A percentile compares a stretch with the other conserved stretches of the same genome.
These are phyloP conservation scores for Brasenia schreberi DNA, from an alignment of 164 flowering plant genomes.

Conservation along the genomic window DNA sequence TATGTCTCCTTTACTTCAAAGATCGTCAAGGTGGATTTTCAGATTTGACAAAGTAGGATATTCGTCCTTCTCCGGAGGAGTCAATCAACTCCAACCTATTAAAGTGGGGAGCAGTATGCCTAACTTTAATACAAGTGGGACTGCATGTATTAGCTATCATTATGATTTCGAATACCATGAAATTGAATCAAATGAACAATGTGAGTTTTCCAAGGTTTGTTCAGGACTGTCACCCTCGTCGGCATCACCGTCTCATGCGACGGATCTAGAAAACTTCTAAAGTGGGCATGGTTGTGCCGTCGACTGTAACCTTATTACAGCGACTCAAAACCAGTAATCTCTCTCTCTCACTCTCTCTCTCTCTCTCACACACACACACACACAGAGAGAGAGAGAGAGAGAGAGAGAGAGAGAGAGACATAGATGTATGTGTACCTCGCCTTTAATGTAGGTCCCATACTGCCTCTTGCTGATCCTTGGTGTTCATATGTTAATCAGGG, in stretches of 20 bases:
- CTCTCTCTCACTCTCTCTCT: neutral
- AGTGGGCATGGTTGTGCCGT: no score
- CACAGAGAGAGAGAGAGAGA: no score
- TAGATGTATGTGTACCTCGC: no score
- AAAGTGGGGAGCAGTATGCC: neutral
- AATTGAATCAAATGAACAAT: neutral
- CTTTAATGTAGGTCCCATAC: no score
- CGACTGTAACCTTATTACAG: no score
- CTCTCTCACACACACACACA: neutral
- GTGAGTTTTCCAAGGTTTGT: neutral
- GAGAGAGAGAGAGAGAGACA: no score
- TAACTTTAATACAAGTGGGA: neutral
- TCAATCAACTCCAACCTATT: no score
- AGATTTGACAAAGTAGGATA: neutral
- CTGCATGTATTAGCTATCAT: neutral
- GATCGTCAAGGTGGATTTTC: neutral
- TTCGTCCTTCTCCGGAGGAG: neutral
- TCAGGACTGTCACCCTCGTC: neutral
- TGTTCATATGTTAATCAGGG: no score
- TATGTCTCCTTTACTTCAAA: no score
- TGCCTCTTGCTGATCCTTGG: no score
- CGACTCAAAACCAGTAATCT: neutral
- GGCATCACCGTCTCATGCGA: neutral
- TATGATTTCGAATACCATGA: neutral
- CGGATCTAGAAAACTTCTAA: neutral